Evolutionary conservation across 2,329 filamentous ascomycete genomes (phyloP).

Genomic region (Epichloe scottii): DNA sequence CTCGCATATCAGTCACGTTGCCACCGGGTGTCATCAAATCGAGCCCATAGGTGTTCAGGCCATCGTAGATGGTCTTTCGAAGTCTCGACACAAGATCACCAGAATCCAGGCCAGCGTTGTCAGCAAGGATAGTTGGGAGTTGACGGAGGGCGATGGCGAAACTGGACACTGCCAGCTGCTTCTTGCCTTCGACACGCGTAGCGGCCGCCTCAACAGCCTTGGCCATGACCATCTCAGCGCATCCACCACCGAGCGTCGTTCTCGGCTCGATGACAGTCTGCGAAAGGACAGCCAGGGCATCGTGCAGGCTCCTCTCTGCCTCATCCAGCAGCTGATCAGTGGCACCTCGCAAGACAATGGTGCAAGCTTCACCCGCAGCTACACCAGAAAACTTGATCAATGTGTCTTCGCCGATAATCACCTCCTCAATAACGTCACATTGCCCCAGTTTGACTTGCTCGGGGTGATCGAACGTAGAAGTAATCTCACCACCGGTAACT

Average conservation of each 20-base stretch:
- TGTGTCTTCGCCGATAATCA: constrained; percentile 96
- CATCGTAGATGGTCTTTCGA: constrained; percentile 88
- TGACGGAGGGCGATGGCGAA: constrained; percentile 86
- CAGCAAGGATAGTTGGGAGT: constrained; percentile 88
- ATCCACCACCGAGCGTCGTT: constrained; percentile 89
- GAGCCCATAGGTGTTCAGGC: constrained; percentile 81
- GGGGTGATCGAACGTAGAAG: constrained; percentile 95
- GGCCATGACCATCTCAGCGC: constrained; percentile 97
- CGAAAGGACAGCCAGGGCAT: constrained; percentile 88
- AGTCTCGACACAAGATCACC: constrained; percentile 86
- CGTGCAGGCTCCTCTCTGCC: constrained; percentile 89
- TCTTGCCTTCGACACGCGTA: constrained; percentile 92
- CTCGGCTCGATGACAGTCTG: constrained; percentile 92
- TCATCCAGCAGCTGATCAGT: constrained; percentile 96
- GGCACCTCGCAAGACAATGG: constrained; percentile 87
- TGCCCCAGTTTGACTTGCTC: constrained; percentile 93
- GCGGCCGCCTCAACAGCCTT: constrained; percentile 92
- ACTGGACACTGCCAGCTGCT: constrained; percentile 80
- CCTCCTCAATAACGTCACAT: constrained; percentile 92
- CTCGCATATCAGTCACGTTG: constrained; percentile 89
- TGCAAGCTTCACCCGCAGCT: constrained; percentile 86
- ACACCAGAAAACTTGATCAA: constrained; percentile 96
- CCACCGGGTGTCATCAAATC: constrained; percentile 84
- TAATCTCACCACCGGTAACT: constrained; percentile 93
- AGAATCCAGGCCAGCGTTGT: constrained; percentile 94